Percentiles rank a stretch among this genome's conserved stretches.
phyloP scores from a whole-genome alignment of 441 rosid species.

The Jatropha podagrica region DNA sequence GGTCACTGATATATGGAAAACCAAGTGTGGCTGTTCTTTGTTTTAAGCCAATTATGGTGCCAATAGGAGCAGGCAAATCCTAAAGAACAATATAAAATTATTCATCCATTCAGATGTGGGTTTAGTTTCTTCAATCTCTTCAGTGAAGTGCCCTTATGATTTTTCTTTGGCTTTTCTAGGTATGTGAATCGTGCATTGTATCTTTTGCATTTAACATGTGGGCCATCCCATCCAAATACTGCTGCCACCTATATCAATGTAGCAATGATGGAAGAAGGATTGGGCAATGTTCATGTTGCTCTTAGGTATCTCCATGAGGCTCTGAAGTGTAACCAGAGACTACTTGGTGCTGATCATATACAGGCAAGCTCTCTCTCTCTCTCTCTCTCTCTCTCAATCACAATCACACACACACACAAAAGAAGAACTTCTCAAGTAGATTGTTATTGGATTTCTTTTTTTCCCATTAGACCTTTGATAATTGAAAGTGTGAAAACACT shows the following conservation, averaged over 20 bases:
- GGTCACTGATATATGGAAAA: neutral
- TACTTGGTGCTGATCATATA: constrained; percentile 68
- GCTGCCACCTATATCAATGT: constrained; percentile 77
- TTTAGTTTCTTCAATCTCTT: constrained; percentile 8
- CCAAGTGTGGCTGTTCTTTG: neutral
- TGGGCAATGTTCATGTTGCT: constrained; percentile 69
- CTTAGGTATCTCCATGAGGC: constrained; percentile 76
- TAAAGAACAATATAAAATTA: constrained; percentile 10
- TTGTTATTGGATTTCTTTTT: neutral
- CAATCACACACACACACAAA: neutral
- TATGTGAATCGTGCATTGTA: constrained; percentile 67
- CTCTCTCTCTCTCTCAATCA: neutral
- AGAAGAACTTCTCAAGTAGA: neutral
- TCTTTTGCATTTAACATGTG: constrained; percentile 67
- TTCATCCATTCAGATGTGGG: neutral
- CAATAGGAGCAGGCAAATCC: neutral
- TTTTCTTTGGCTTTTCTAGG: constrained; percentile 33
- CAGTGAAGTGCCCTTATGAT: neutral
- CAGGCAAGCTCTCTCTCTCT: constrained; percentile 38
- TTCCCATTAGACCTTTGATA: neutral
- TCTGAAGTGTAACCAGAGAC: constrained; percentile 66
- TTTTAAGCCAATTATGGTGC: neutral
- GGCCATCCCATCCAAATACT: constrained; percentile 71
- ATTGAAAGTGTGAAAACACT: neutral
- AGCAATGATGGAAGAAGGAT: constrained; percentile 84